Conservation (phyloP, 2,329 filamentous ascomycete genomes). For the Sarocladium kiliense region DNA sequence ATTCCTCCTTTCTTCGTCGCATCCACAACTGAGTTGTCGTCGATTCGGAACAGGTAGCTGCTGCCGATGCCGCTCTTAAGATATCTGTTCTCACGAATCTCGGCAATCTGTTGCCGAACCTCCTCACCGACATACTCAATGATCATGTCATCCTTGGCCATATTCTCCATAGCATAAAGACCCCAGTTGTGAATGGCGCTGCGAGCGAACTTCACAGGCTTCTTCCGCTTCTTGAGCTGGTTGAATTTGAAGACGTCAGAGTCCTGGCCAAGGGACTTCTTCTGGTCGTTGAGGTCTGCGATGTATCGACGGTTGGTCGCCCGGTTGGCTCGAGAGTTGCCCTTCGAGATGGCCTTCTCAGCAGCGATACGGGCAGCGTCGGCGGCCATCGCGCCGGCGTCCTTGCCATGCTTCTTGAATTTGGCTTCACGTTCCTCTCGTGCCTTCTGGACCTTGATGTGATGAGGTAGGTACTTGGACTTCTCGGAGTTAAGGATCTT, state of each 20-base stretch:
- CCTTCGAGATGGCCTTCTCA: constrained; percentile 77
- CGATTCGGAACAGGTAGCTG: constrained; percentile 96
- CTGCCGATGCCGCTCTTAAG: constrained; percentile 95
- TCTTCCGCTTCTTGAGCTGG: constrained; percentile 98
- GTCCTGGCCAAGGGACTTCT: constrained; percentile 76
- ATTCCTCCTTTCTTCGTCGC: constrained; percentile 98
- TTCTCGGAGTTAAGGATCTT: constrained; percentile 97
- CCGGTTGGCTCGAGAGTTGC: constrained; percentile 87
- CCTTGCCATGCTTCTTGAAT: constrained; percentile 61
- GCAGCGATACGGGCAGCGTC: constrained; percentile 69
- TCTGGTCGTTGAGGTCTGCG: constrained; percentile 92
- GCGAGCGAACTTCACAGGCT: constrained; percentile 94
- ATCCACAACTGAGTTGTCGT: constrained; percentile 95
- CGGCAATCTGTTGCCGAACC: constrained; percentile 94
- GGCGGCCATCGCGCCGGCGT: constrained; percentile 59
- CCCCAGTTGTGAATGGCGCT: constrained; percentile 99
- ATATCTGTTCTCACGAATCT: constrained; percentile 87
- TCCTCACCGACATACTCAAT: constrained; percentile 99
- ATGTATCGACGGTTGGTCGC: constrained; percentile 93
- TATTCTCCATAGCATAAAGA: constrained; percentile 95
- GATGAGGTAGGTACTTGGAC: constrained; percentile 95
- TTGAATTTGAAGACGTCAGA: constrained; percentile 96
- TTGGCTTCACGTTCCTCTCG: constrained; percentile 85
- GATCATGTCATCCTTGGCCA: constrained; percentile 97
- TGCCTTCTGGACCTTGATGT: constrained; percentile 90